Conservation (phyloP, 2,329 filamentous ascomycete species). For the Fusarium sp. region DNA sequence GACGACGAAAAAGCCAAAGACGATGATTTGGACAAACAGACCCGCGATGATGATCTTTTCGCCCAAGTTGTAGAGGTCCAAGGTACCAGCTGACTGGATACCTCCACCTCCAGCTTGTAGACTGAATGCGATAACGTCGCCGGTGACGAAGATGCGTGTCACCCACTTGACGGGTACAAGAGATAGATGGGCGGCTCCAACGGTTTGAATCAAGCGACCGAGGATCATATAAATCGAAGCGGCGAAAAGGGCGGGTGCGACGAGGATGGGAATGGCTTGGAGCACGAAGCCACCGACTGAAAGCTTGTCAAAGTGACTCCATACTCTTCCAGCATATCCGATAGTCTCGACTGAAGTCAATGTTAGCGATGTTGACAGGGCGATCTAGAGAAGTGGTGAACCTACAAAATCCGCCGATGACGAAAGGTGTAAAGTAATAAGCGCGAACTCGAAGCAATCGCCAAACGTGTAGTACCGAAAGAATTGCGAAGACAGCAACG, state of each 20-base stretch:
- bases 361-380: not conserved
- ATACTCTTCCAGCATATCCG: slow-evolving; percentile 17
- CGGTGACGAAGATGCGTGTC: slow-evolving; percentile 10
- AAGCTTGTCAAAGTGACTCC: slow-evolving; percentile 11
- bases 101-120: slow-evolving; percentile 8
- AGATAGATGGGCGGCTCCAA: slow-evolving; percentile 4
- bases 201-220: slow-evolving; percentile 11
- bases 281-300: not conserved
- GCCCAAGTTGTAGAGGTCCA: slow-evolving; percentile 1
- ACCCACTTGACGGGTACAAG: slow-evolving; percentile 17
- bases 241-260: slow-evolving; percentile 13
- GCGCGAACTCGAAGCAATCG: not conserved
- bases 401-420: slow-evolving; percentile 6
- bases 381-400: fast-evolving
- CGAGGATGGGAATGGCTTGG: slow-evolving; percentile 20
- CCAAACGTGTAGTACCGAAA: slow-evolving; percentile 5
- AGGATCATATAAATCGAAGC: slow-evolving; percentile 26
- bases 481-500: not conserved
- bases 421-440: slow-evolving; percentile 11
- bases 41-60: slow-evolving; percentile 18
- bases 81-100: slow-evolving; percentile 3
- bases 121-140: slow-evolving; percentile 3
- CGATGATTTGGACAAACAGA: not conserved
- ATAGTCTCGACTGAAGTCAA: not conserved
- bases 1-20: slow-evolving; percentile 17